Evolutionary conservation across 2,329 filamentous ascomycete species (phyloP).

Genomic region (Allantophomopsis lycopodina): DNA sequence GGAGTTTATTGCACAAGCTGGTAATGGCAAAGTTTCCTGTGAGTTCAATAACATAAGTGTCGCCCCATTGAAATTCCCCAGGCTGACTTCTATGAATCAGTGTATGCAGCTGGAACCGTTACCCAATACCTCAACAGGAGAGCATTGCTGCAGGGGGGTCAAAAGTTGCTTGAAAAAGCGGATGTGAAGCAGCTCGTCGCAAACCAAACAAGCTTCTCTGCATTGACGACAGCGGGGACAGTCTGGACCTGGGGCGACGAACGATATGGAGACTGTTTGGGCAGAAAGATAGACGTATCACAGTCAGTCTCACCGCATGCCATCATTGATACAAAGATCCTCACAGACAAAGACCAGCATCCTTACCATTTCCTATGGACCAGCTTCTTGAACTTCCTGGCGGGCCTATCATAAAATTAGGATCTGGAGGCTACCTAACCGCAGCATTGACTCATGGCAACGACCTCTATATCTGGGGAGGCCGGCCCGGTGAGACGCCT

Average conservation of each 20-base stretch:
- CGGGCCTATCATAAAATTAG: slow-evolving; percentile 36
- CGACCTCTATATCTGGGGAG: slow-evolving; percentile 50
- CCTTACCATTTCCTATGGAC: not conserved
- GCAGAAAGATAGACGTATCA: slow-evolving; percentile 27
- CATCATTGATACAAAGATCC: not conserved
- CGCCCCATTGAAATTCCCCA: not conserved
- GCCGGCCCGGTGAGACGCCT: slow-evolving; percentile 8
- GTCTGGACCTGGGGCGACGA: slow-evolving; percentile 38
- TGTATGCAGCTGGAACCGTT: not conserved
- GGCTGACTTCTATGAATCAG: not conserved
- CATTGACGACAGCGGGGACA: slow-evolving; percentile 20
- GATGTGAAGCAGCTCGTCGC: slow-evolving; percentile 13
- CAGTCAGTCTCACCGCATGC: slow-evolving; percentile 15
- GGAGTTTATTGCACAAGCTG: not conserved
- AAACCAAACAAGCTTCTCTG: slow-evolving; percentile 22
- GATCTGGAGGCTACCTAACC: slow-evolving; percentile 36
- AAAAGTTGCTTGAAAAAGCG: not conserved
- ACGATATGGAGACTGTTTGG: slow-evolving; percentile 42
- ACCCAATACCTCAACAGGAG: no score
- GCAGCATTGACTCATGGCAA: slow-evolving; percentile 42
- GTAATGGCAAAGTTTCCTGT: not conserved
- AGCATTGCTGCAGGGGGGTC: not conserved
- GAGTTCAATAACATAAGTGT: not conserved
- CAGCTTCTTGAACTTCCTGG: slow-evolving; percentile 27
- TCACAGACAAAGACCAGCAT: slow-evolving; percentile 1